Percentiles rank a stretch among this genome's conserved stretches.
These are phyloP conservation scores for Dactylellina haptotyla DNA, from an alignment of 2,329 filamentous ascomycete species.

Conservation along the genomic window DNA sequence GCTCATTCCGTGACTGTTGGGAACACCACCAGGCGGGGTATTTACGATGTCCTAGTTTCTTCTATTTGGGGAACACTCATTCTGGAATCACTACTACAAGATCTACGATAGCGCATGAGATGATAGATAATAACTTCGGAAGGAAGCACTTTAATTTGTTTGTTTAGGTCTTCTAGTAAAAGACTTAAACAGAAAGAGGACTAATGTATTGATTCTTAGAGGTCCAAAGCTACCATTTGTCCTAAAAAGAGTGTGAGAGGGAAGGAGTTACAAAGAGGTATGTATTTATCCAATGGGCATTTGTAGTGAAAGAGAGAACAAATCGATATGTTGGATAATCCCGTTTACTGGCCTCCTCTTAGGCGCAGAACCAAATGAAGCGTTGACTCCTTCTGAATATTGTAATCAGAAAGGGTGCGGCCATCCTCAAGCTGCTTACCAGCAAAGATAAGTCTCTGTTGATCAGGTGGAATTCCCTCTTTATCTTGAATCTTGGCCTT, in stretches of 20 bases:
- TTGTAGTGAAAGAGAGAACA: background rate
- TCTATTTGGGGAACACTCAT: too few relatives aligned
- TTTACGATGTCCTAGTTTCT: too few relatives aligned
- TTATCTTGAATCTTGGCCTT: constrained; percentile 82
- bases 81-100: too few relatives aligned
- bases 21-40: too few relatives aligned
- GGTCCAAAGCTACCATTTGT: constrained; percentile 24
- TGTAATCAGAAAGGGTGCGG: constrained; percentile 96
- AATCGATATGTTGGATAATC: background rate
- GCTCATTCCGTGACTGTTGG: too few relatives aligned
- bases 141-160: too few relatives aligned
- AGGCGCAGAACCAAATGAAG: constrained; percentile 92
- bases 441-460: constrained; percentile 76
- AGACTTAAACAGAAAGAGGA: background rate
- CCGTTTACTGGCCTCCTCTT: constrained; percentile 34
- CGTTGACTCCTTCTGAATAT: constrained; percentile 99
- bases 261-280: background rate
- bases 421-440: constrained; percentile 91
- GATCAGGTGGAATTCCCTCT: constrained; percentile 78
- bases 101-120: too few relatives aligned
- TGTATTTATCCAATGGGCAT: background rate
- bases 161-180: too few relatives aligned
- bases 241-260: constrained; percentile 13
- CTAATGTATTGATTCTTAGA: background rate
- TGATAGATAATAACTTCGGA: too few relatives aligned